Evolutionary conservation across 1,139 yeast species (phyloP).

Genomic region (Insectozyma bohioensis): DNA sequence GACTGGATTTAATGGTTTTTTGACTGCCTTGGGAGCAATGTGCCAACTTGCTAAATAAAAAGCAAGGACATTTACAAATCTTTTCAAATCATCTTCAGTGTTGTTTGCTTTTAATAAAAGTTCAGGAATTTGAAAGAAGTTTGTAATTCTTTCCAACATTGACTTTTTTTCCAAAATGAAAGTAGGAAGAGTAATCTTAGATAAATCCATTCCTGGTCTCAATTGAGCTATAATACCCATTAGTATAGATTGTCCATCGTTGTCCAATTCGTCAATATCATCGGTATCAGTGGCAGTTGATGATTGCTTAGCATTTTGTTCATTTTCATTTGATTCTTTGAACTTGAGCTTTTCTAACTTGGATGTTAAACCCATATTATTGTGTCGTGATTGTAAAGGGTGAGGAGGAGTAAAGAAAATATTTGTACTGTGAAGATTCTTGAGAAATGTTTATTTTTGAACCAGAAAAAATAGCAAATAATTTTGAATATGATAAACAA

Average conservation of each 20-base stretch:
- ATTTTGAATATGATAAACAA: no score
- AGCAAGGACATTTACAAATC: slow-evolving; percentile 72
- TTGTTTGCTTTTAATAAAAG: slow-evolving; percentile 68
- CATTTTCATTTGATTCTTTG: slow-evolving; percentile 9
- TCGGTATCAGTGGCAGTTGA: slow-evolving; percentile 31
- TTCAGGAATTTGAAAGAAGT: slow-evolving; percentile 81
- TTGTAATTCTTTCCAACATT: slow-evolving; percentile 93
- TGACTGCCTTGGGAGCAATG: slow-evolving; percentile 96
- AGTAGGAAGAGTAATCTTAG: slow-evolving; percentile 91
- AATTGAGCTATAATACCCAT: slow-evolving; percentile 86
- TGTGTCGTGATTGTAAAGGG: neutral
- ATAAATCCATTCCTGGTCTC: slow-evolving; percentile 87
- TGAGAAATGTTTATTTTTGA: no score
- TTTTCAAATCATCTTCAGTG: slow-evolving; percentile 54
- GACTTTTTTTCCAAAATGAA: slow-evolving; percentile 92
- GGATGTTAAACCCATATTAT: slow-evolving; percentile 35
- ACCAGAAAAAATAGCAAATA: no score
- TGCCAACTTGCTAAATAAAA: slow-evolving; percentile 98
- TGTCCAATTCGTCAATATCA: slow-evolving; percentile 90
- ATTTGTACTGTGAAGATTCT: no score
- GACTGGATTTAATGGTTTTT: slow-evolving; percentile 93
- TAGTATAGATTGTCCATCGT: slow-evolving; percentile 81
- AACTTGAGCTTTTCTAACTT: slow-evolving; percentile 34
- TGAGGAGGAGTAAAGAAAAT: no score
- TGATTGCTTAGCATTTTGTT: neutral